Percentiles rank a stretch among this genome's conserved stretches.
phyloP scores from a whole-genome alignment of 1,284 basidiomycete species.

The Pseudozyma sp. region DNA sequence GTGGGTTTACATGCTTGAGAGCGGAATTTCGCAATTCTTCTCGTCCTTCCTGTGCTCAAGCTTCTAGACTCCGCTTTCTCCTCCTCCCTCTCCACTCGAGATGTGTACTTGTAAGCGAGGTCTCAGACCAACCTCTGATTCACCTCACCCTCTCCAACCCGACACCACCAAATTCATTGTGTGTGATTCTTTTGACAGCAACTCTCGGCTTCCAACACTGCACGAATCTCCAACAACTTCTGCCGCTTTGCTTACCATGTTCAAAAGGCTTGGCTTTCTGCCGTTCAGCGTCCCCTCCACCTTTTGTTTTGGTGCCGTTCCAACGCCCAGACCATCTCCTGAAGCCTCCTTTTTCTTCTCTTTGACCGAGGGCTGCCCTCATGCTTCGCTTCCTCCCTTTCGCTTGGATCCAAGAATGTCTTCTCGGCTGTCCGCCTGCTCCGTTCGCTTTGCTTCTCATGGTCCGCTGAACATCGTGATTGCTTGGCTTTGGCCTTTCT shows the following conservation, averaged over 20 bases:
- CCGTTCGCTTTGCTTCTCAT: not conserved
- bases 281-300: not conserved
- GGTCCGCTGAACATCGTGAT: not conserved
- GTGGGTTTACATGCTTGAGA: no score
- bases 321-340: slow-evolving; percentile 3
- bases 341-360: no score
- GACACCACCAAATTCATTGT: slow-evolving; percentile 1
- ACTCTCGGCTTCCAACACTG: slow-evolving; percentile 5
- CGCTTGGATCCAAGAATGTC: slow-evolving; percentile 3
- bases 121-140: slow-evolving; percentile 7
- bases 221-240: slow-evolving; percentile 1
- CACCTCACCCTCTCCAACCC: slow-evolving; percentile 1
- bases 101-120: slow-evolving; percentile 8
- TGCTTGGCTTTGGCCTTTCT: not conserved
- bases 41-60: no score
- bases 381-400: not conserved
- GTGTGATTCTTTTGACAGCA: not conserved
- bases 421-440: not conserved
- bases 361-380: not conserved
- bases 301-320: not conserved
- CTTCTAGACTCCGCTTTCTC: no score
- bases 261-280: slow-evolving; percentile 14
- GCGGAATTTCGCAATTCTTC: no score
- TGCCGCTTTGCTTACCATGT: slow-evolving; percentile 16
- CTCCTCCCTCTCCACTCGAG: not conserved